phyloP scores from a whole-genome alignment of 2,329 filamentous ascomycete genomes.

The Colletotrichum paranaense region DNA sequence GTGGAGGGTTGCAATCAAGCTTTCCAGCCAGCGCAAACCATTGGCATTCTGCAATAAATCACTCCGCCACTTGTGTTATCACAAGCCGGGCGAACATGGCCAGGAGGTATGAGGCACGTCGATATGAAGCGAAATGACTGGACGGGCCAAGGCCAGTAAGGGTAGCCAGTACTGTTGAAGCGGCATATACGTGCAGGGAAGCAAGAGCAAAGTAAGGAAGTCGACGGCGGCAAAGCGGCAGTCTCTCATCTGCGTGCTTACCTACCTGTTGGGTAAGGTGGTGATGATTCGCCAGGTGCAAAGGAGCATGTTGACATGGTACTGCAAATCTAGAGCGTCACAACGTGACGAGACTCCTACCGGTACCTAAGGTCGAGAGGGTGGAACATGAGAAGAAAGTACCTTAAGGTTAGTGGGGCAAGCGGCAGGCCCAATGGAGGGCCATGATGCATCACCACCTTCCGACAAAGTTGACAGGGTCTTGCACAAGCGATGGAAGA shows the following conservation, averaged over 20 bases:
- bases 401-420: slow-evolving; percentile 12
- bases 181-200: slow-evolving; percentile 17
- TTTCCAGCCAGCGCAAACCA: not conserved
- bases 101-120: slow-evolving; percentile 9
- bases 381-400: slow-evolving; percentile 16
- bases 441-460: not conserved
- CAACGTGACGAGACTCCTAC: not conserved
- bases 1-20: slow-evolving; percentile 7
- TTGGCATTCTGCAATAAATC: slow-evolving; percentile 17
- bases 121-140: slow-evolving; percentile 14
- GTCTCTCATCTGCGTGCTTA: not conserved
- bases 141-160: not conserved
- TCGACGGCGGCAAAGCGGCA: slow-evolving; percentile 14
- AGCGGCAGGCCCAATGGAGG: slow-evolving; percentile 14
- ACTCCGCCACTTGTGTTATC: slow-evolving; percentile 31
- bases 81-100: slow-evolving; percentile 23
- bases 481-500: slow-evolving; percentile 24
- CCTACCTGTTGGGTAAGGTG: not conserved
- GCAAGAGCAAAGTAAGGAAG: not conserved
- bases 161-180: slow-evolving; percentile 8
- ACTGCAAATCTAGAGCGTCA: not conserved
- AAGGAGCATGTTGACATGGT: not conserved
- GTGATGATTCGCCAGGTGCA: not conserved
- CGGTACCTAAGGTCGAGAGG: not conserved
- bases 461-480: not conserved